phyloP scores from a whole-genome alignment of 202 grass and related monocot genomes.

The Dendrocalamus latiflorus region DNA sequence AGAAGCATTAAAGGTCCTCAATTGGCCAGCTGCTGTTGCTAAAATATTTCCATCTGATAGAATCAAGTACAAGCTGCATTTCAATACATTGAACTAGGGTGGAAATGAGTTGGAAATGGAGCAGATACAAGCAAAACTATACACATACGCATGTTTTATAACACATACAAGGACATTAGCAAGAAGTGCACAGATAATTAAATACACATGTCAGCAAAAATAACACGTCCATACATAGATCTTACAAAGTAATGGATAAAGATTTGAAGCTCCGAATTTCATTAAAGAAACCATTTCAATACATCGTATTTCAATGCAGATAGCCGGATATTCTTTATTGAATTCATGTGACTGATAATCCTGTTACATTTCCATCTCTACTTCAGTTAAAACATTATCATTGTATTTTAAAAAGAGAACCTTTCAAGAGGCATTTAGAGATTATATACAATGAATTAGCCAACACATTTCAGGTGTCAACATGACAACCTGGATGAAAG shows the following conservation, averaged over 20 bases:
- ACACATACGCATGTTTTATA: neutral
- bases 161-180: neutral
- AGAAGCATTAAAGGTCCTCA: constrained; percentile 74
- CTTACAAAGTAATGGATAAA: neutral
- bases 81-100: constrained; percentile 22
- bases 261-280: neutral
- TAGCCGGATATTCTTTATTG: constrained; percentile 3
- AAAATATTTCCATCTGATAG: constrained; percentile 79
- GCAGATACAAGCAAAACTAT: constrained; percentile 1
- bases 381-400: neutral
- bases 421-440: neutral
- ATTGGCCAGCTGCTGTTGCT: constrained; percentile 82
- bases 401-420: neutral
- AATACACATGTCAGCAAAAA: neutral
- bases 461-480: neutral
- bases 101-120: neutral
- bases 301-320: neutral
- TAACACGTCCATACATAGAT: neutral
- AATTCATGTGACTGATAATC: neutral
- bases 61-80: constrained; percentile 15
- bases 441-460: neutral
- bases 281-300: neutral
- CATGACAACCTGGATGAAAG: neutral
- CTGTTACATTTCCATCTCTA: neutral
- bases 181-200: neutral